Percentiles rank a stretch among this genome's conserved stretches.
Evolutionary conservation across 2,329 filamentous ascomycete species (phyloP).

Genomic region (Fusarium nisikadoi): DNA sequence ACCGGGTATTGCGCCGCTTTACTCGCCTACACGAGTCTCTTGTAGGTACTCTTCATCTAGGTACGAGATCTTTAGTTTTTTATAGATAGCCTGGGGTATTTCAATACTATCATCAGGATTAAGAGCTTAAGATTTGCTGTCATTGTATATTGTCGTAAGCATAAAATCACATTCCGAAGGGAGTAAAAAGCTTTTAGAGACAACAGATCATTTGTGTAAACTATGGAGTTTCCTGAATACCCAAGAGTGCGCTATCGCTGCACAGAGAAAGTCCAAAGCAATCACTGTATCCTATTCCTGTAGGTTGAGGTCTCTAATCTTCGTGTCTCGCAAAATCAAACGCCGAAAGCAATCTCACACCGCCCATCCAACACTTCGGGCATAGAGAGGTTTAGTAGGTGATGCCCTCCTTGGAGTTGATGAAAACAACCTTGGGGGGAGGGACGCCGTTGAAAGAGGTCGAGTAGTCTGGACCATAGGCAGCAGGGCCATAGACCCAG

Average conservation of each 20-base stretch:
- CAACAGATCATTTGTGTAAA: rapidly evolving
- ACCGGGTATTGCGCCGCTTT: too few species aligned
- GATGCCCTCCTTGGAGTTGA: background rate
- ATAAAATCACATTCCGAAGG: rapidly evolving
- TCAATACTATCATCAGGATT: too few species aligned
- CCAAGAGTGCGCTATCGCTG: background rate
- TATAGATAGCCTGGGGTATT: too few species aligned
- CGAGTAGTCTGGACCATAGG: background rate
- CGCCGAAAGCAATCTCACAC: rapidly evolving
- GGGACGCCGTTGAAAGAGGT: background rate
- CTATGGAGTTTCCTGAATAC: background rate
- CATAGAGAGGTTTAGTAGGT: rapidly evolving
- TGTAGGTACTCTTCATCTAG: too few species aligned
- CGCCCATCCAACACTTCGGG: rapidly evolving
- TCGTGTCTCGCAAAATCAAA: rapidly evolving
- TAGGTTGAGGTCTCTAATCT: background rate
- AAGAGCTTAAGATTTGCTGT: too few species aligned
- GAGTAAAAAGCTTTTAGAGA: rapidly evolving
- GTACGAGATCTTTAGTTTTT: too few species aligned
- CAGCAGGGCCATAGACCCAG: background rate
- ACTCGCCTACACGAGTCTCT: too few species aligned
- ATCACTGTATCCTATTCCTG: background rate
- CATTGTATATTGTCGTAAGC: background rate
- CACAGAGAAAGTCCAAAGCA: background rate
- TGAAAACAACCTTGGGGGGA: background rate